Conservation (phyloP, 768 basidiomycete species). For the Lentinula sp. region DNA sequence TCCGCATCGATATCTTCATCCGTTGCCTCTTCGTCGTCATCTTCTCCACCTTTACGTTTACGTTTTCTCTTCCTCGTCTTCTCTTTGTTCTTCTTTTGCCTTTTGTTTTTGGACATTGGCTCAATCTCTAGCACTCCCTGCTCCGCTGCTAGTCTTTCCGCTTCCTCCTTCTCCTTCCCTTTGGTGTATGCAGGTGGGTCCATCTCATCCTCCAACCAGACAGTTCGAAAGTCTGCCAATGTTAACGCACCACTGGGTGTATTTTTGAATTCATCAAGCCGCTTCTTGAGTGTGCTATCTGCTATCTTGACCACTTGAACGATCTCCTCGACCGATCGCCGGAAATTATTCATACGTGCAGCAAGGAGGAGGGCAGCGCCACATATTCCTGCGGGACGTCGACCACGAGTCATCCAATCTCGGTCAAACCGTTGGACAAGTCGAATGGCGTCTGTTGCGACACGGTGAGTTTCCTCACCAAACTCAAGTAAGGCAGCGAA, state of each 20-base stretch:
- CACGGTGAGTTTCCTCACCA: slow-evolving; percentile 87
- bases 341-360: slow-evolving; percentile 97
- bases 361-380: slow-evolving; percentile 93
- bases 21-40: slow-evolving; percentile 24
- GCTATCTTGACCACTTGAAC: slow-evolving; percentile 99
- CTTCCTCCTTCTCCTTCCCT: slow-evolving; percentile 66
- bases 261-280: slow-evolving; percentile 90
- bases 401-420: slow-evolving; percentile 96
- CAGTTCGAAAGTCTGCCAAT: slow-evolving; percentile 81
- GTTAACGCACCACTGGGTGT: slow-evolving; percentile 84
- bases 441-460: slow-evolving; percentile 89
- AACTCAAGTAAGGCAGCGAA: slow-evolving; percentile 95
- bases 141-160: slow-evolving; percentile 36
- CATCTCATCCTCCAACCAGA: slow-evolving; percentile 89
- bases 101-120: slow-evolving; percentile 20
- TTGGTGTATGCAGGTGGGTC: slow-evolving; percentile 88
- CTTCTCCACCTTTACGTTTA: slow-evolving; percentile 22
- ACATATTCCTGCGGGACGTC: slow-evolving; percentile 95
- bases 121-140: slow-evolving; percentile 20
- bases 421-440: slow-evolving; percentile 90
- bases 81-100: slow-evolving; percentile 17
- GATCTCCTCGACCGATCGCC: slow-evolving; percentile 89
- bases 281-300: slow-evolving; percentile 89
- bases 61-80: slow-evolving; percentile 21
- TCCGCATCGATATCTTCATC: slow-evolving; percentile 24